phyloP scores from a whole-genome alignment of 2,329 filamentous ascomycete species.

The Aureobasidium namibiae region DNA sequence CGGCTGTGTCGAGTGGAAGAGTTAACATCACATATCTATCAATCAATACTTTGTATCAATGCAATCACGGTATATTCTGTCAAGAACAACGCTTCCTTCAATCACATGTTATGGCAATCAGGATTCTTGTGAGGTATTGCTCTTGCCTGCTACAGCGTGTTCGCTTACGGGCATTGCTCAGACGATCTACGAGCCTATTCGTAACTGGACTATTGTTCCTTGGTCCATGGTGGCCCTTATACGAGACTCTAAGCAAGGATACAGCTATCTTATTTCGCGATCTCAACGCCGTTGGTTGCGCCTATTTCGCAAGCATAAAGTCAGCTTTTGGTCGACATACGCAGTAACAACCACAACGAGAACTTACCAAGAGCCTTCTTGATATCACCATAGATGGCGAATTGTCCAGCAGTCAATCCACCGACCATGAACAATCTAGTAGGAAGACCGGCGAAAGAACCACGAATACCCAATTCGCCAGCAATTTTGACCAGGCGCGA shows the following conservation, averaged over 20 bases:
- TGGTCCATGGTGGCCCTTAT: too few relatives aligned
- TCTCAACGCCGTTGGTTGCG: conserved; percentile 67
- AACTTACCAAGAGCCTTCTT: conserved; percentile 33
- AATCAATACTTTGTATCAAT: neutral
- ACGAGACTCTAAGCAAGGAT: too few relatives aligned
- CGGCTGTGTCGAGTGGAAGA: conserved; percentile 4
- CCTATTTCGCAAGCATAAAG: conserved; percentile 38
- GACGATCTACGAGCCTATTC: too few relatives aligned
- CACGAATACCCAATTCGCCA: conserved; percentile 66
- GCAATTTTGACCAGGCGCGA: conserved; percentile 79
- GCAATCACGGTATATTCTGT: too few relatives aligned
- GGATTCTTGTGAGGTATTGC: too few relatives aligned
- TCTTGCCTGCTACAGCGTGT: neutral
- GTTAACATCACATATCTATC: neutral
- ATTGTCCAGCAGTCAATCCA: conserved; percentile 70
- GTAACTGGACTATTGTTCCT: too few relatives aligned
- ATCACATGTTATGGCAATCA: too few relatives aligned
- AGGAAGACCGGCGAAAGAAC: conserved; percentile 73
- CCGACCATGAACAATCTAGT: conserved; percentile 70
- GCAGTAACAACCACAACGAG: neutral
- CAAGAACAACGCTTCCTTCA: too few relatives aligned
- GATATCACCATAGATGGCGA: conserved; percentile 41
- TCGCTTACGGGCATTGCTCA: too few relatives aligned
- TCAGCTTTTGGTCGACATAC: conserved; percentile 11
- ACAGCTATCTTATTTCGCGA: conserved; percentile 43